Conservation (phyloP, 2,329 filamentous ascomycete species). For the Monilinia aucupariae region DNA sequence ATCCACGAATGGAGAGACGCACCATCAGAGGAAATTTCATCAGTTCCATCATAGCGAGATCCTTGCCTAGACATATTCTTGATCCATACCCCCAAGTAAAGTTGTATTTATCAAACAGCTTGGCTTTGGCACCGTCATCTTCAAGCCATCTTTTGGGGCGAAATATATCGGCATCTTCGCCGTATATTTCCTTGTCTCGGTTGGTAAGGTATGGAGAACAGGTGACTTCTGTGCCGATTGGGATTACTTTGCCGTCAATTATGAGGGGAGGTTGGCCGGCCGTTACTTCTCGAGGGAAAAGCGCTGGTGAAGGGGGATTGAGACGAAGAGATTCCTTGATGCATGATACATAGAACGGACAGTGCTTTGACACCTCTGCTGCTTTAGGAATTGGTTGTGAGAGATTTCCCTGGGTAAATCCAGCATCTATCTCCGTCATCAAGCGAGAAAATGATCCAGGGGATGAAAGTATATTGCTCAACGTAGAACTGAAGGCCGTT, state of each 20-base stretch:
- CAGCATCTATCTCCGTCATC: constrained; percentile 1
- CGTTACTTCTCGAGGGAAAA: constrained; percentile 9
- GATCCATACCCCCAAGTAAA: constrained; percentile 15
- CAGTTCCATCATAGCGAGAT: constrained; percentile 12
- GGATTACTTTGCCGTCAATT: constrained; percentile 7
- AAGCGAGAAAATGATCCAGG: neutral
- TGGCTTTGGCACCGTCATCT: neutral
- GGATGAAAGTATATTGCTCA: constrained; percentile 1
- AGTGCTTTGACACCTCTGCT: neutral
- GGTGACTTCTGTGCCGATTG: neutral
- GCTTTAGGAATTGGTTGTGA: neutral
- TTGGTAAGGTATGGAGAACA: neutral
- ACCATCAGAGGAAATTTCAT: constrained; percentile 6
- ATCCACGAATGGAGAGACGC: neutral
- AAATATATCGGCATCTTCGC: constrained; percentile 9
- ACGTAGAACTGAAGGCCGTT: neutral
- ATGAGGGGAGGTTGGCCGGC: neutral
- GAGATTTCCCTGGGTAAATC: neutral
- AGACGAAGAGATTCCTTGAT: constrained; percentile 11
- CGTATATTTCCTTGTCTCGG: constrained; percentile 7
- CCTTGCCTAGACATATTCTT: constrained; percentile 10
- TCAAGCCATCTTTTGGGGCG: constrained; percentile 12
- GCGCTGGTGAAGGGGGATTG: constrained; percentile 3
- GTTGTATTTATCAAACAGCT: constrained; percentile 7
- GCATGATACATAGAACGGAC: constrained; percentile 8